phyloP scores from a whole-genome alignment of 164 flowering plant species.

The Piper longum region DNA sequence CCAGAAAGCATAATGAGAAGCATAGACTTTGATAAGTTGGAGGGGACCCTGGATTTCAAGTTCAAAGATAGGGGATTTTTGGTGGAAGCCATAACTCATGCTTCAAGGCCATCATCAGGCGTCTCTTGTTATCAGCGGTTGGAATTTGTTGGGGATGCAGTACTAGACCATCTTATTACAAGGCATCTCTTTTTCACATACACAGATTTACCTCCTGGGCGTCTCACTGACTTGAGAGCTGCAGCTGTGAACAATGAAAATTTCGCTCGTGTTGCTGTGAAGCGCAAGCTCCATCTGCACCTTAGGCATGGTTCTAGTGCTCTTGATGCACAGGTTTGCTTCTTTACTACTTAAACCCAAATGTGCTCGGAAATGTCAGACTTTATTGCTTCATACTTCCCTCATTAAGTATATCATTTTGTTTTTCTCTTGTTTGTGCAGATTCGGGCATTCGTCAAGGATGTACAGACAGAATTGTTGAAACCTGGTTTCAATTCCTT shows the following conservation, averaged over 20 bases:
- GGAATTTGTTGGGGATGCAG: constrained; percentile 99
- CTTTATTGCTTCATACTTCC: background rate
- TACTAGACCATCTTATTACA: constrained; percentile 92
- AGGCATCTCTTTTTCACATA: constrained; percentile 83
- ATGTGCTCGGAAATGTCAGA: background rate
- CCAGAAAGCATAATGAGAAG: constrained; percentile 68
- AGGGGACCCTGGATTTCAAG: constrained; percentile 47
- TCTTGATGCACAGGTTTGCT: constrained; percentile 75
- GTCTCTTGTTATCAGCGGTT: constrained; percentile 91
- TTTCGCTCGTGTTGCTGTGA: constrained; percentile 96
- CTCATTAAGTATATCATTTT: background rate
- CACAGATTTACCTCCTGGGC: constrained; percentile 92
- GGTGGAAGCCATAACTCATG: constrained; percentile 96
- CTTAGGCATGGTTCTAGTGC: constrained; percentile 99
- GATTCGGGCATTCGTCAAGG: constrained; percentile 91
- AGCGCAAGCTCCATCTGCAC: constrained; percentile 77
- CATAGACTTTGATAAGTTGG: constrained; percentile 65
- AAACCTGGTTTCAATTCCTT: constrained; percentile 95
- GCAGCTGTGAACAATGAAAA: constrained; percentile 99
- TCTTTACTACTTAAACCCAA: background rate
- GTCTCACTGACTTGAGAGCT: constrained; percentile 93
- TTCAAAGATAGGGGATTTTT: constrained; percentile 53
- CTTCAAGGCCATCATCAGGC: constrained; percentile 95
- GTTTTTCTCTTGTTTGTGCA: constrained; percentile 16
- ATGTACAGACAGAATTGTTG: constrained; percentile 50